Evolutionary conservation across 2,329 filamentous ascomycete species (phyloP), one percentile per base, ranked within the genome.

Genomic region (Ploettnerulaceae sp.): DNA sequence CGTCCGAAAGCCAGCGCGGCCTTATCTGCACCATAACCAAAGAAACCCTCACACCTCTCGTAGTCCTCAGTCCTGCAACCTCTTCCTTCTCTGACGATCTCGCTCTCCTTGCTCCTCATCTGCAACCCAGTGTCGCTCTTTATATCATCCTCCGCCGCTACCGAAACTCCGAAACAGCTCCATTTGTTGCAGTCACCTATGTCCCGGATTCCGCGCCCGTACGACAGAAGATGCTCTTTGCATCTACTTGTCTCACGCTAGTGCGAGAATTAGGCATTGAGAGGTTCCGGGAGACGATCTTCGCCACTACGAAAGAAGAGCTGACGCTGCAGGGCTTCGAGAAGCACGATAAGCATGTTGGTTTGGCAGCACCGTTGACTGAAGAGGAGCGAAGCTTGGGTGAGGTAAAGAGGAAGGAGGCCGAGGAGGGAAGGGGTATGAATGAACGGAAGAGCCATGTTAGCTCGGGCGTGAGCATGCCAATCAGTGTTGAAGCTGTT

Each of bases 171-270:
- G 55, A 62, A 14, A 52, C 54, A 8, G 60, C 61, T 0, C 61
- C 61, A 3, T 80, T 89, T 54, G 69, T 85, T 20, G 84, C 82
- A 35, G 71, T 90, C 26, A 89, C 86, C 26, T 93, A 89, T 65
- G 81, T 93, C 5, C 88, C 87, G 20, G 85, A 91, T 66, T 64
- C 78, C 1, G 87, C 87, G 29, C 84, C 83, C 21, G 86, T 93
- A 47, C 81, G 87, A 29, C 84, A 89, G 64, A 93, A 93, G 73
- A 93, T 88, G 83, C 76, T 93, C 17, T 90, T 91, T 65, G 86
- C 87, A 5, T 79, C 81, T 18, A 90, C 87, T 21, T 77, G 86
- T 7, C 71, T 90, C 57, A 86, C 86, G 0, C 74, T 93, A 1
- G 77, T 84, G 39, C 77, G 86, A 32, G 86, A 91, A 67, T 73